These are phyloP conservation scores for Naganishia vishniacii DNA, from an alignment of 768 basidiomycete genomes.

Conservation along the genomic window DNA sequence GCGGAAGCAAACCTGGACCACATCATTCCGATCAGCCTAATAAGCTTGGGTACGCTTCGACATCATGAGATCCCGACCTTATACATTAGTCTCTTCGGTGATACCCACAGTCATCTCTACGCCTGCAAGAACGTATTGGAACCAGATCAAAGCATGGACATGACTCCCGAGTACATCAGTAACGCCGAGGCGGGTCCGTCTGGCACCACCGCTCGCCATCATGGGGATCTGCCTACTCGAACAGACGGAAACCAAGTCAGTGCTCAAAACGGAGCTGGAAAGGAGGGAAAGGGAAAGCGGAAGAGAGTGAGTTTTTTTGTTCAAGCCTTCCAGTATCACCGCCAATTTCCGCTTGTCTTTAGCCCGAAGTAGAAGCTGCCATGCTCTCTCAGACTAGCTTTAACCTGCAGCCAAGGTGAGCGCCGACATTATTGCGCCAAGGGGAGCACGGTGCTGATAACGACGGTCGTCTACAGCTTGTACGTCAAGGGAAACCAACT, in stretches of 20 bases:
- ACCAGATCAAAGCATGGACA: too few species aligned
- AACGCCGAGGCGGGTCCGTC: not conserved
- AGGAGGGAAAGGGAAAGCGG: not conserved
- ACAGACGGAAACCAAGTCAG: not conserved
- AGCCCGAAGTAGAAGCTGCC: slow-evolving; percentile 4
- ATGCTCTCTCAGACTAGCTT: slow-evolving; percentile 15
- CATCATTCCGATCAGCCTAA: too few species aligned
- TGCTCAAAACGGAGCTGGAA: not conserved
- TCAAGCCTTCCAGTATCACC: not conserved
- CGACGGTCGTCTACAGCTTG: not conserved
- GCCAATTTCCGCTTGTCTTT: not conserved
- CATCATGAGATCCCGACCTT: too few species aligned
- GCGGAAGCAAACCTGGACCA: too few species aligned
- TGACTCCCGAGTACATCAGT: not conserved
- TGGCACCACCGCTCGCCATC: not conserved
- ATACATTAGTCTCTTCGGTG: too few species aligned
- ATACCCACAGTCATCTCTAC: too few species aligned
- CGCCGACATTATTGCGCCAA: not conserved
- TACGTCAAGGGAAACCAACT: slow-evolving; percentile 11
- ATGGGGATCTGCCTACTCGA: too few species aligned
- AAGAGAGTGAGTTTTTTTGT: not conserved
- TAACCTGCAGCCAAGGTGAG: slow-evolving; percentile 6
- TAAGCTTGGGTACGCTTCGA: too few species aligned
- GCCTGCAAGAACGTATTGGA: too few species aligned
- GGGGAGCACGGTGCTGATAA: too few species aligned